Evolutionary conservation across 441 rosid genomes (phyloP).

Genomic region (Arabidopsis lyrata): DNA sequence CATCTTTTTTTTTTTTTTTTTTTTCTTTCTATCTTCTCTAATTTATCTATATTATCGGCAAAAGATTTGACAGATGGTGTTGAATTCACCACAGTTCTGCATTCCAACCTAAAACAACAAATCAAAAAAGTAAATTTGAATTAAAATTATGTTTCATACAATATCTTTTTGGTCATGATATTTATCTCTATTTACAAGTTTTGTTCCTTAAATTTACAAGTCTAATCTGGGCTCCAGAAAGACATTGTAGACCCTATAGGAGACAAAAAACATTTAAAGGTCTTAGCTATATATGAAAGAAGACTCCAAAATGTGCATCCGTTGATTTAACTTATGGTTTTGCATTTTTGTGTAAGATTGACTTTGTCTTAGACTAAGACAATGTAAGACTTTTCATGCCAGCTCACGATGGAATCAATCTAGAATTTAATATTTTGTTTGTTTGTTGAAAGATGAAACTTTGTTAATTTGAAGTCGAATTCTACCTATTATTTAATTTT

Average conservation of each 20-base stretch:
- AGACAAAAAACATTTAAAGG: slow-evolving; percentile 37
- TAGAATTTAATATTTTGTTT: slow-evolving; percentile 38
- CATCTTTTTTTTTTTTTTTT: neutral
- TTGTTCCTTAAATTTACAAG: slow-evolving; percentile 21
- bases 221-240: slow-evolving; percentile 20
- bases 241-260: slow-evolving; percentile 24
- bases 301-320: slow-evolving; percentile 37
- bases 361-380: slow-evolving; percentile 38
- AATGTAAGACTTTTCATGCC: slow-evolving; percentile 28
- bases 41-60: slow-evolving; percentile 2
- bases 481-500: slow-evolving; percentile 14
- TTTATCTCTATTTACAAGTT: slow-evolving; percentile 5
- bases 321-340: slow-evolving; percentile 31
- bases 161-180: neutral
- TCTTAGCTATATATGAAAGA: slow-evolving; percentile 19
- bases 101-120: slow-evolving; percentile 4
- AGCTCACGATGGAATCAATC: slow-evolving; percentile 37
- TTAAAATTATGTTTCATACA: slow-evolving; percentile 1
- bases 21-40: slow-evolving; percentile 11
- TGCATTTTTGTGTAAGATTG: slow-evolving; percentile 18
- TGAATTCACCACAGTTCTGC: neutral
- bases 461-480: slow-evolving; percentile 9
- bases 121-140: neutral
- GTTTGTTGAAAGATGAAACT: slow-evolving; percentile 24
- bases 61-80: slow-evolving; percentile 15